phyloP scores from a whole-genome alignment of 129 eudicot species.

The Calendula officinalis region DNA sequence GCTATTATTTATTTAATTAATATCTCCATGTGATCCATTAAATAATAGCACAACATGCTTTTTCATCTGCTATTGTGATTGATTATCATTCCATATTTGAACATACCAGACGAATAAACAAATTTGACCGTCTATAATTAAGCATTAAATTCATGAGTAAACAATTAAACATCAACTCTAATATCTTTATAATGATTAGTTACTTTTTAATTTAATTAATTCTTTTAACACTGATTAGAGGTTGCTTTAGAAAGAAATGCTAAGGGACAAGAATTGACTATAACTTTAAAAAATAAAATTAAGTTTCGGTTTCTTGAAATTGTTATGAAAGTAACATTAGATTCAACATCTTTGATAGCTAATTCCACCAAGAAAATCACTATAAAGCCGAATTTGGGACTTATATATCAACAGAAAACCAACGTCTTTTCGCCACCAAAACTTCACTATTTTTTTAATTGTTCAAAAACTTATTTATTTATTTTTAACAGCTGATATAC shows the following conservation, averaged over 20 bases:
- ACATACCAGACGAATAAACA: slow-evolving; percentile 7
- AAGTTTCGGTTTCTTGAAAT: not conserved
- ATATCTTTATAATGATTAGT: slow-evolving; percentile 2
- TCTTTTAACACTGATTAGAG: not conserved
- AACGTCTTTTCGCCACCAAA: slow-evolving; percentile 15
- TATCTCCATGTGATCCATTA: slow-evolving; percentile 20
- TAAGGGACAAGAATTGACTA: slow-evolving; percentile 26
- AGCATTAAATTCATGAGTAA: slow-evolving; percentile 7
- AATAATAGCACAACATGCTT: slow-evolving; percentile 20
- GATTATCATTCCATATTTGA: slow-evolving; percentile 22
- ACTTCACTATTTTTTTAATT: slow-evolving; percentile 7
- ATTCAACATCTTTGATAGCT: slow-evolving; percentile 30
- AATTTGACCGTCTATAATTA: slow-evolving; percentile 5
- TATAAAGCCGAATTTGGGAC: slow-evolving; percentile 19
- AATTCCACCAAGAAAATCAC: slow-evolving; percentile 25
- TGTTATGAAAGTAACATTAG: slow-evolving; percentile 13
- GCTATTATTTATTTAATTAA: slow-evolving; percentile 8
- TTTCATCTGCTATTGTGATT: slow-evolving; percentile 17
- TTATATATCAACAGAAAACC: slow-evolving; percentile 12
- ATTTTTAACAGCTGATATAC: not conserved
- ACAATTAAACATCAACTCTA: slow-evolving; percentile 9
- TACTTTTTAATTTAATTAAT: slow-evolving; percentile 4
- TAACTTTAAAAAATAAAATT: not conserved
- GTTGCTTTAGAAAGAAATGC: slow-evolving; percentile 35
- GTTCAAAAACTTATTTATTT: not conserved